A percentile compares a stretch with the other conserved stretches of the same genome.
Evolutionary conservation across 768 basidiomycete species (phyloP).

Genomic region (Phylloporus sp.): DNA sequence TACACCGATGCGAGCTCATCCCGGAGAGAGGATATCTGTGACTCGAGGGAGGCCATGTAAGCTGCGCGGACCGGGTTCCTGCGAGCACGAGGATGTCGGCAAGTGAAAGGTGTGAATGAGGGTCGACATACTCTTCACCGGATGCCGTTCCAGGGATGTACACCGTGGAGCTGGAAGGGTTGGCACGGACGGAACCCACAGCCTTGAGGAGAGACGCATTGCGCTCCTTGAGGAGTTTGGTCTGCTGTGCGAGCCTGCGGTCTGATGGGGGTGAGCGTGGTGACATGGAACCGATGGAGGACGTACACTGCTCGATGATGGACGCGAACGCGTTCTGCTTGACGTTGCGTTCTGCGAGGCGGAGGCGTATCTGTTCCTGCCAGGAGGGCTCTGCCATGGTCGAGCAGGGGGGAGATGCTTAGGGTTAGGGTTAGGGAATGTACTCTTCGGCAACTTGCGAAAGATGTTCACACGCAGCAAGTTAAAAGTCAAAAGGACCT

Average conservation of each 20-base stretch:
- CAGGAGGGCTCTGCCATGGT: slow-evolving; percentile 79
- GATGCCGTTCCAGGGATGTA: slow-evolving; percentile 50
- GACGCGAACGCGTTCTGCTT: slow-evolving; percentile 77
- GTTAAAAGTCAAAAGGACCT: slow-evolving; percentile 1
- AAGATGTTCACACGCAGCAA: slow-evolving; percentile 19
- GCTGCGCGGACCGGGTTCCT: slow-evolving; percentile 86
- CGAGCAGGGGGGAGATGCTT: neutral
- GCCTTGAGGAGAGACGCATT: slow-evolving; percentile 86
- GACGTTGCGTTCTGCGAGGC: slow-evolving; percentile 80
- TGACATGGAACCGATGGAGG: neutral
- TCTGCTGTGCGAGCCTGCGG: slow-evolving; percentile 87
- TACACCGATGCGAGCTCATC: slow-evolving; percentile 93
- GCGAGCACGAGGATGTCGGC: slow-evolving; percentile 3
- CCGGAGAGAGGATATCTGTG: slow-evolving; percentile 87
- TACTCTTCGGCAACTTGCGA: slow-evolving; percentile 20
- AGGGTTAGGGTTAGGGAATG: slow-evolving; percentile 26
- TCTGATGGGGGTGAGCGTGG: slow-evolving; percentile 46
- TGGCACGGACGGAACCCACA: slow-evolving; percentile 65
- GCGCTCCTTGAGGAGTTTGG: slow-evolving; percentile 86
- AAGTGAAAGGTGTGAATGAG: neutral
- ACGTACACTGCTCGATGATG: slow-evolving; percentile 90
- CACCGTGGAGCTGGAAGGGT: slow-evolving; percentile 60
- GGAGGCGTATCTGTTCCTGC: slow-evolving; percentile 77
- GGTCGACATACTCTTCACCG: slow-evolving; percentile 62
- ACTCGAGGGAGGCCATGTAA: slow-evolving; percentile 88